Percentiles rank a stretch among this genome's conserved stretches.
Conservation (phyloP, 768 basidiomycete genomes). For the Kwoniella sp. region DNA sequence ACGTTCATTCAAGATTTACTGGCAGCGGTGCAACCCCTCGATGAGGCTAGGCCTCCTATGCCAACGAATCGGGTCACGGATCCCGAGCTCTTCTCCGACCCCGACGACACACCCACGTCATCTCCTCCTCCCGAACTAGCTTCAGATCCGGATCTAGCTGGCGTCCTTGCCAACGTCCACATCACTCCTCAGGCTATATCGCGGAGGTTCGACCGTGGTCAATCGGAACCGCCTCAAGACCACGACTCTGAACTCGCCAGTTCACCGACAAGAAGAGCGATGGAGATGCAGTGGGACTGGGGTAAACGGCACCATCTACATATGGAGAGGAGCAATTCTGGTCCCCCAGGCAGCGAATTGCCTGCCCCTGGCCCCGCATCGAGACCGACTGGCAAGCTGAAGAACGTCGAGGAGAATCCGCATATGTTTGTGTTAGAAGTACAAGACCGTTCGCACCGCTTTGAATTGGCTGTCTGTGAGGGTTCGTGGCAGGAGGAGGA, state of each 20-base stretch:
- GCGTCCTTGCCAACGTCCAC: conserved; percentile 14
- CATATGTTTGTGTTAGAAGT: conserved; percentile 68
- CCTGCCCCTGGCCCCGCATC: not conserved
- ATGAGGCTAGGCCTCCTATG: conserved; percentile 31
- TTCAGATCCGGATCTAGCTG: conserved; percentile 20
- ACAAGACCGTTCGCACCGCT: conserved; percentile 64
- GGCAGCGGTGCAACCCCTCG: conserved; percentile 27
- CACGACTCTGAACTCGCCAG: conserved; percentile 6
- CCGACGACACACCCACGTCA: conserved; percentile 47
- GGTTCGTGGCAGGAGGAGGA: conserved; percentile 58
- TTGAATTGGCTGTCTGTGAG: conserved; percentile 69
- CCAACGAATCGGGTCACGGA: conserved; percentile 18
- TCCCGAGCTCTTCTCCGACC: conserved; percentile 35
- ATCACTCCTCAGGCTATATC: conserved; percentile 12
- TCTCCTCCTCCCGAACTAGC: conserved; percentile 32
- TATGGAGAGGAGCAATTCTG: conserved; percentile 14
- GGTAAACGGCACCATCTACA: conserved; percentile 66
- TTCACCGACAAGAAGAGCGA: conserved; percentile 17
- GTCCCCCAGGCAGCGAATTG: not conserved
- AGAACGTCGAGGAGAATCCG: conserved; percentile 65
- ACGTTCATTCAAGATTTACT: conserved; percentile 28
- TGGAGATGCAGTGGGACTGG: conserved; percentile 92
- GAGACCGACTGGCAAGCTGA: conserved; percentile 54
- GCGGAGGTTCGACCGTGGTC: conserved; percentile 30
- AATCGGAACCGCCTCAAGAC: conserved; percentile 45